phyloP scores from a whole-genome alignment of 2,329 filamentous ascomycete genomes.

The Elsinoe arachidis region DNA sequence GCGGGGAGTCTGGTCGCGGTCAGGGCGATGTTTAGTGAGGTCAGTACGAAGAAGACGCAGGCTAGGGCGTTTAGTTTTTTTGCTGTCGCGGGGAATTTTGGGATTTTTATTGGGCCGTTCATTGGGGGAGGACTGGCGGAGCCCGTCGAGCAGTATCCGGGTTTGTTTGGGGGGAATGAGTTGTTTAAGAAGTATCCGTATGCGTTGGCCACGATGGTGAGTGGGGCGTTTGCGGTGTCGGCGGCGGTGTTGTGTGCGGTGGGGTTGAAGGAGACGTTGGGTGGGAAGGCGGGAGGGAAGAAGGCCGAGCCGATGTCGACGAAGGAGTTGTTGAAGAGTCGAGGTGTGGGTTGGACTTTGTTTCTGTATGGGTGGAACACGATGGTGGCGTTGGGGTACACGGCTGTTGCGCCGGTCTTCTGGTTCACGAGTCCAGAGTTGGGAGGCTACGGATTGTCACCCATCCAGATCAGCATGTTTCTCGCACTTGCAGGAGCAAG shows the following conservation, averaged over 20 bases:
- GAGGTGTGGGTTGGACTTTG: constrained; percentile 58
- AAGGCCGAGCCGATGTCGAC: constrained; percentile 36
- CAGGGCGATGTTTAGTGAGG: constrained; percentile 68
- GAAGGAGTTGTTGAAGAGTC: constrained; percentile 49
- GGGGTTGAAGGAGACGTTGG: constrained; percentile 49
- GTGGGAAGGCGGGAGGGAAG: not conserved
- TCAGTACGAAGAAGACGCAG: constrained; percentile 60
- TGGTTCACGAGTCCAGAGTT: constrained; percentile 54
- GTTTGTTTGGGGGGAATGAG: constrained; percentile 43
- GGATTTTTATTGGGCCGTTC: not conserved
- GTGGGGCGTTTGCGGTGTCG: constrained; percentile 46
- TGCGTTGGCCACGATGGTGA: constrained; percentile 53
- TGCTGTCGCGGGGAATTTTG: constrained; percentile 49
- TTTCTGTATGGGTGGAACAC: constrained; percentile 58
- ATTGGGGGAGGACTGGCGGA: constrained; percentile 59
- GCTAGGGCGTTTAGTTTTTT: constrained; percentile 68
- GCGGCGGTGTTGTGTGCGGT: constrained; percentile 45
- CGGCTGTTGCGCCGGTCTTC: constrained; percentile 59
- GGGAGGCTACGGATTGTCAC: constrained; percentile 57
- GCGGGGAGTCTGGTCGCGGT: constrained; percentile 66
- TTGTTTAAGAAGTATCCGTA: constrained; percentile 61
- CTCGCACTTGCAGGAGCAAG: constrained; percentile 56
- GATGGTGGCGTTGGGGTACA: constrained; percentile 63
- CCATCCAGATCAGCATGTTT: constrained; percentile 56
- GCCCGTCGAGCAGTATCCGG: constrained; percentile 55